These are phyloP conservation scores for Mortierella sp. DNA, from an alignment of 371 early-diverging fungal genomes.

Conservation along the genomic window DNA sequence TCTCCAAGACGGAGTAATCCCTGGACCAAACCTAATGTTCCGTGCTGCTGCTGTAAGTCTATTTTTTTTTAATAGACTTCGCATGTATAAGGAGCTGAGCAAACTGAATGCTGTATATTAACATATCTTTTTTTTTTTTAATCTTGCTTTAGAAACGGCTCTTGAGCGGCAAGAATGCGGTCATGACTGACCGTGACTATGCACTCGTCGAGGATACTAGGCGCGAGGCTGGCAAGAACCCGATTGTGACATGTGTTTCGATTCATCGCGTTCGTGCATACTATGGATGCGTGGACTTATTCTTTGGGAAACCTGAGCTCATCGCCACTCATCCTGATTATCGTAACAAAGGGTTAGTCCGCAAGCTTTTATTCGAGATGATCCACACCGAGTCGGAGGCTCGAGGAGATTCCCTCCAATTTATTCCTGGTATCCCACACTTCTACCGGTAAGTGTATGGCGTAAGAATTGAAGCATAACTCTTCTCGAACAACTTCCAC, in stretches of 20 bases:
- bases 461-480: too few relatives aligned
- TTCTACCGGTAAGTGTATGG: conserved; percentile 28
- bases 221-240: conserved; percentile 20
- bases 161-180: conserved; percentile 21
- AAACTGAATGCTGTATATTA: background rate
- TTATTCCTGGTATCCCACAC: conserved; percentile 45
- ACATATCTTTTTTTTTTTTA: background rate
- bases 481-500: too few relatives aligned
- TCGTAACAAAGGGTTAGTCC: conserved; percentile 34
- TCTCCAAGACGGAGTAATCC: conserved; percentile 2
- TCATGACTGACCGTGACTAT: conserved; percentile 33
- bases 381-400: conserved; percentile 44
- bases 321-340: conserved; percentile 40
- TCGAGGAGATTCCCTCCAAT: conserved; percentile 35
- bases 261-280: conserved; percentile 19
- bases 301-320: conserved; percentile 33
- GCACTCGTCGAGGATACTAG: conserved; percentile 36
- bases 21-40: conserved; percentile 11
- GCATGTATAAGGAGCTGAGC: background rate
- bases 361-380: conserved; percentile 34
- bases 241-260: conserved; percentile 33
- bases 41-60: conserved; percentile 2
- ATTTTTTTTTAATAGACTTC: background rate
- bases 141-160: conserved; percentile 18
- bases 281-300: conserved; percentile 23